Conservation (phyloP, 2,329 filamentous ascomycete species). For the Fusarium torreyae region DNA sequence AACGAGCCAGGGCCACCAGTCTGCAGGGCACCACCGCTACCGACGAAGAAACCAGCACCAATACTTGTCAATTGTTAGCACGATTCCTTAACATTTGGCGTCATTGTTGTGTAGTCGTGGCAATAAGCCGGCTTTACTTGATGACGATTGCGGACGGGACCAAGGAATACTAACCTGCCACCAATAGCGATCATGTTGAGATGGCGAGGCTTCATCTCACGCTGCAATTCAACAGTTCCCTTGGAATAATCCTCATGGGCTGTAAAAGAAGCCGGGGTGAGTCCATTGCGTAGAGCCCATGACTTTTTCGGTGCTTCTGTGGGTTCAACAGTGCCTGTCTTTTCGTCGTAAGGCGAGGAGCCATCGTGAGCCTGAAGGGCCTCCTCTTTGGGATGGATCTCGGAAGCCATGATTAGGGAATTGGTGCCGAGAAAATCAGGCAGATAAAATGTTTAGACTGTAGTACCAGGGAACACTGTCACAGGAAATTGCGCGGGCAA, state of each 20-base stretch:
- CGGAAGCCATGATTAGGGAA: slow-evolving; percentile 38
- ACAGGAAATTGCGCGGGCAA: slow-evolving; percentile 8
- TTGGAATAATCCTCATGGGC: slow-evolving; percentile 42
- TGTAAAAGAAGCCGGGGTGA: slow-evolving; percentile 44
- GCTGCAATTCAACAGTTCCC: slow-evolving; percentile 45
- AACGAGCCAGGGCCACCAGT: slow-evolving; percentile 57
- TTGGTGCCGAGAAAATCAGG: neutral
- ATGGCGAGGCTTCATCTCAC: slow-evolving; percentile 49
- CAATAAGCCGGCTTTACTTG: slow-evolving; percentile 20
- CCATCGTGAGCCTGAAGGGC: slow-evolving; percentile 31
- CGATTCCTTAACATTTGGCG: neutral
- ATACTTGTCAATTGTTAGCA: slow-evolving; percentile 54
- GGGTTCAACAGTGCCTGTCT: slow-evolving; percentile 31
- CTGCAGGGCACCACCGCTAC: slow-evolving; percentile 63
- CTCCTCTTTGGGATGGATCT: slow-evolving; percentile 36
- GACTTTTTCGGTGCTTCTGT: slow-evolving; percentile 25
- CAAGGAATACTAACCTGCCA: slow-evolving; percentile 41
- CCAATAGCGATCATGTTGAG: slow-evolving; percentile 51
- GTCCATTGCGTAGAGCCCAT: slow-evolving; percentile 49
- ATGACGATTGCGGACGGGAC: slow-evolving; percentile 4
- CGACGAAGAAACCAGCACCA: slow-evolving; percentile 74
- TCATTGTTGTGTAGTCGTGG: slow-evolving; percentile 4
- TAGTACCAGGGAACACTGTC: neutral
- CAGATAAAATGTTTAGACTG: neutral
- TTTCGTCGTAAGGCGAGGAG: slow-evolving; percentile 38